Evolutionary conservation across 257 asterid genomes (phyloP).

Genomic region (Lavandula angustifolia): DNA sequence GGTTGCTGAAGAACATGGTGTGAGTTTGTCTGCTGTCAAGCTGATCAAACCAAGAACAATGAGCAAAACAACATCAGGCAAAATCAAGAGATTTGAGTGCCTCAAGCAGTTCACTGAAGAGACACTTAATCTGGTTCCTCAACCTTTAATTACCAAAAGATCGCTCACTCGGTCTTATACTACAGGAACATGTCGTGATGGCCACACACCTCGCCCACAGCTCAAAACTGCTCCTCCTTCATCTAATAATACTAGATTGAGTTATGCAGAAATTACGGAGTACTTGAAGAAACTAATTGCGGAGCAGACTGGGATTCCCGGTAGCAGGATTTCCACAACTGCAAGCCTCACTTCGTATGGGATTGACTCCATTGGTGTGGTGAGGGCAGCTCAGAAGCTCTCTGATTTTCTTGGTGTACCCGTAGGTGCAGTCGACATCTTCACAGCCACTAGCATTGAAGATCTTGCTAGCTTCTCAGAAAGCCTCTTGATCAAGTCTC

Average conservation of each 20-base stretch:
- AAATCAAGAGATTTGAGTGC: conserved; percentile 80
- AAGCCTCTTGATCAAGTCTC: conserved; percentile 52
- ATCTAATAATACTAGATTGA: conserved; percentile 38
- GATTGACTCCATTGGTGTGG: conserved; percentile 92
- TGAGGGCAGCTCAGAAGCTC: conserved; percentile 89
- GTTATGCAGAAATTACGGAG: conserved; percentile 54
- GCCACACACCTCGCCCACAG: conserved; percentile 65
- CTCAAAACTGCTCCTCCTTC: conserved; percentile 32
- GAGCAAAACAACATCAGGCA: conserved; percentile 82
- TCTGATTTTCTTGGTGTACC: conserved; percentile 78
- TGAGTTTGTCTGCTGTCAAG: conserved; percentile 59
- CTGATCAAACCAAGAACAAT: conserved; percentile 72
- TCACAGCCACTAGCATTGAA: conserved; percentile 78
- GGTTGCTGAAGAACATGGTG: conserved; percentile 85
- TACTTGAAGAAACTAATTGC: conserved; percentile 60
- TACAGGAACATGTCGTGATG: conserved; percentile 76
- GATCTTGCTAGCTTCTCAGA: conserved; percentile 77
- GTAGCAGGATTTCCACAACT: conserved; percentile 58
- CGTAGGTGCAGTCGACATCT: conserved; percentile 87
- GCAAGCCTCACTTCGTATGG: conserved; percentile 72
- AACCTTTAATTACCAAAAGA: conserved; percentile 44
- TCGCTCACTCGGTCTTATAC: conserved; percentile 59
- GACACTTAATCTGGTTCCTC: conserved; percentile 59
- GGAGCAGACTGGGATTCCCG: conserved; percentile 61
- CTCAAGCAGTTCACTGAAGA: conserved; percentile 70